phyloP scores from a whole-genome alignment of 768 basidiomycete genomes.

The Leucosporidium scottii region DNA sequence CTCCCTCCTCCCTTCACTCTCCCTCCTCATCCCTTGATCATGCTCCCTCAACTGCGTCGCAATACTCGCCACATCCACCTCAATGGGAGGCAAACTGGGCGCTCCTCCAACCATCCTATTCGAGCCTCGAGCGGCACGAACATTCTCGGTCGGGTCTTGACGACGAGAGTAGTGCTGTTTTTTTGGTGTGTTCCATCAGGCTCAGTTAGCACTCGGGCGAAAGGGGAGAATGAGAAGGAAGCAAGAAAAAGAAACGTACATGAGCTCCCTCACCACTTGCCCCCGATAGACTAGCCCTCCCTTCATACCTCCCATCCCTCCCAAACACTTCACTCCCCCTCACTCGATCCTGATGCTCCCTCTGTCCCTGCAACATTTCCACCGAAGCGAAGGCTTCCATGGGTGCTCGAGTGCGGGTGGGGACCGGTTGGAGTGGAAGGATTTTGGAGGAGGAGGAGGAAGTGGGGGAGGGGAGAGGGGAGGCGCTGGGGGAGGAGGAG shows the following conservation, averaged over 20 bases:
- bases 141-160: slow-evolving; percentile 13
- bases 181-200: neutral
- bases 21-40: slow-evolving; percentile 19
- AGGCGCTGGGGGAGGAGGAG: neutral
- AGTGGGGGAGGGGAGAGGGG: neutral
- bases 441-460: slow-evolving; percentile 11
- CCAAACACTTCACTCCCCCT: slow-evolving; percentile 24
- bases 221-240: too few relatives aligned
- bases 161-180: slow-evolving; percentile 16
- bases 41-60: slow-evolving; percentile 25
- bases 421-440: slow-evolving; percentile 4
- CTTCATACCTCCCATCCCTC: slow-evolving; percentile 16
- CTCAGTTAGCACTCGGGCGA: too few relatives aligned
- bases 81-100: slow-evolving; percentile 8
- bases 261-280: neutral
- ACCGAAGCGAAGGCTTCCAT: slow-evolving; percentile 29
- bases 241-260: neutral
- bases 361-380: slow-evolving; percentile 29
- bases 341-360: slow-evolving; percentile 9
- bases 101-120: neutral
- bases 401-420: slow-evolving; percentile 19
- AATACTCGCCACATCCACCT: slow-evolving; percentile 20
- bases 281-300: slow-evolving; percentile 9
- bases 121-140: slow-evolving; percentile 16
- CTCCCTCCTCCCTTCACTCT: slow-evolving; percentile 8